Evolutionary conservation across 139 green algal genomes (phyloP).

Genomic region (Asterochloris sp.): DNA sequence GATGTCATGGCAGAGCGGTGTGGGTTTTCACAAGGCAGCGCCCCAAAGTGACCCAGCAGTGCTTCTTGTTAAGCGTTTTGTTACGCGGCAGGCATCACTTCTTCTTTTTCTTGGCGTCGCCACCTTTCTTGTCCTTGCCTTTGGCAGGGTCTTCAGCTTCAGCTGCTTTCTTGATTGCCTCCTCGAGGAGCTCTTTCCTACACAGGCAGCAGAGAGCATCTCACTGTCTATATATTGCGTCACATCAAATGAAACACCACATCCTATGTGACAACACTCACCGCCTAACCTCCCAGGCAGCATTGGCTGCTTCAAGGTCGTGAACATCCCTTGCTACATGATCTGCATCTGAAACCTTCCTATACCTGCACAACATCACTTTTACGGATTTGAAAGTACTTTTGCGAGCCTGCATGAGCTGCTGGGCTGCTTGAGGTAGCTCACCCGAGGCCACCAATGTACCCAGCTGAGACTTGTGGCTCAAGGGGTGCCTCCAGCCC

Average conservation of each 20-base stretch:
- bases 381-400: neutral
- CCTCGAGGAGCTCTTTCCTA: constrained; percentile 12
- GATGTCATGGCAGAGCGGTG: constrained; percentile 84
- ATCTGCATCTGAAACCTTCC: constrained; percentile 9
- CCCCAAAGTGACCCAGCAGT: constrained; percentile 16
- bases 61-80: neutral
- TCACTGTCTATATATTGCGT: no score
- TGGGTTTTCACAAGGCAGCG: constrained; percentile 49
- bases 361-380: neutral
- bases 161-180: constrained; percentile 10
- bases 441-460: constrained; percentile 1
- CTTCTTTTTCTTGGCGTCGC: constrained; percentile 12
- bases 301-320: constrained; percentile 3
- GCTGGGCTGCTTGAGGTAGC: neutral
- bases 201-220: neutral
- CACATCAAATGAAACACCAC: no score
- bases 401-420: neutral
- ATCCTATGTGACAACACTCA: neutral
- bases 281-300: constrained; percentile 10
- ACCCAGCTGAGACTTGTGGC: constrained; percentile 11
- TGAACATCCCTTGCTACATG: constrained; percentile 6
- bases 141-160: constrained; percentile 7
- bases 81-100: neutral
- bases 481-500: constrained; percentile 14
- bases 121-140: constrained; percentile 1